These are phyloP conservation scores for Boletus fagicola DNA, from an alignment of 768 basidiomycete species.

Conservation along the genomic window DNA sequence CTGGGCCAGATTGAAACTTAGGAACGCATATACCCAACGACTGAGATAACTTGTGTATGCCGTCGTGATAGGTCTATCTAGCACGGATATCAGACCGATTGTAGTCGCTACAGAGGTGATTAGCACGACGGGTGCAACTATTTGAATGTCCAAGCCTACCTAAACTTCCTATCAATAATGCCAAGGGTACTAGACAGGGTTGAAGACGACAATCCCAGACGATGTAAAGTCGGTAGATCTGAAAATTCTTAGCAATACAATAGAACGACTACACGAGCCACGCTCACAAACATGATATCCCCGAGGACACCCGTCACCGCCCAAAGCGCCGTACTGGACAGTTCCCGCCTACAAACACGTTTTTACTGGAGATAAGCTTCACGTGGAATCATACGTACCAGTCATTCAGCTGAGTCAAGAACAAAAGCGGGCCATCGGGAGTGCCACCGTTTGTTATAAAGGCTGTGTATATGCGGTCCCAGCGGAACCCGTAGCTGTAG, in stretches of 20 bases:
- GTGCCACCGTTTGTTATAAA: slow-evolving; percentile 6
- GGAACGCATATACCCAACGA: slow-evolving; percentile 4
- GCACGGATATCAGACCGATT: background rate
- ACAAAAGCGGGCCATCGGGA: slow-evolving; percentile 2
- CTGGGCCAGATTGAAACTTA: slow-evolving; percentile 9
- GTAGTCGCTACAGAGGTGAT: background rate
- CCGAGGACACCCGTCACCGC: slow-evolving; percentile 4
- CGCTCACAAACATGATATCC: slow-evolving; percentile 6
- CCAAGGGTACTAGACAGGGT: slow-evolving; percentile 3
- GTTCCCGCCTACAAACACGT: slow-evolving; percentile 2
- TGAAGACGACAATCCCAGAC: slow-evolving; percentile 5
- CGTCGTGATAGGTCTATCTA: background rate
- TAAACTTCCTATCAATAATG: slow-evolving; percentile 1
- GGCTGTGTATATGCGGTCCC: slow-evolving; percentile 6
- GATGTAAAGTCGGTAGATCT: slow-evolving; percentile 11
- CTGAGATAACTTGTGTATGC: slow-evolving; percentile 1
- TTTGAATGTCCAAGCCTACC: background rate
- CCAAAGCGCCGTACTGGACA: slow-evolving; percentile 6
- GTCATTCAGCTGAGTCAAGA: background rate
- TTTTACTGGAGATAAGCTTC: background rate
- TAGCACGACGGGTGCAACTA: background rate
- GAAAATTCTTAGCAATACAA: background rate
- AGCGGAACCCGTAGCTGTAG: slow-evolving; percentile 6
- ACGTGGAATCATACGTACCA: background rate
- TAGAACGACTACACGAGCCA: background rate